phyloP scores from a whole-genome alignment of 495 filamentous ascomycete genomes.

The Venustampulla echinocandica region DNA sequence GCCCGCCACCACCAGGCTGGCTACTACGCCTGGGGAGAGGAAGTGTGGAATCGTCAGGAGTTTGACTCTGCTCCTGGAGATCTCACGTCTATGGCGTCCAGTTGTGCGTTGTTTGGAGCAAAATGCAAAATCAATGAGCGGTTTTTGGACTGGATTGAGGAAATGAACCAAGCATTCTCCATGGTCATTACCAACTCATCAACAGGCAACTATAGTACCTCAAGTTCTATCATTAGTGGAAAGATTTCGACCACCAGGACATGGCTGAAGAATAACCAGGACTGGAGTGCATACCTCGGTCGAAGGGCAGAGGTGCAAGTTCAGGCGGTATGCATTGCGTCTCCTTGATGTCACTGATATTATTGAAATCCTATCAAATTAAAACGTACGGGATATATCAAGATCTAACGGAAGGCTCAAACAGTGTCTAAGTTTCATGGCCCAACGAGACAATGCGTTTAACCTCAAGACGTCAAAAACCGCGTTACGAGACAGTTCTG shows the following conservation, averaged over 20 bases:
- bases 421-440: neutral
- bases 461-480: neutral
- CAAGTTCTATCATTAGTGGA: neutral
- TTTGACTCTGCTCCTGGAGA: neutral
- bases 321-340: neutral
- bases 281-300: neutral
- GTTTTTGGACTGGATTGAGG: neutral
- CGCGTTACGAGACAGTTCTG: neutral
- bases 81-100: neutral
- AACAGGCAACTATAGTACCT: too few species aligned
- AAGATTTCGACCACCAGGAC: neutral
- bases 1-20: too few species aligned
- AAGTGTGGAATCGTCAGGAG: too few species aligned
- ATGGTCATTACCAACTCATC: neutral
- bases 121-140: neutral
- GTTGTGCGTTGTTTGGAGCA: neutral
- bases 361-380: too few species aligned
- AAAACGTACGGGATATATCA: neutral
- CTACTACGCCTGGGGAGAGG: too few species aligned
- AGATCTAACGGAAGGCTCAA: neutral
- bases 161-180: neutral
- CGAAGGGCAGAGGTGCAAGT: neutral
- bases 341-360: too few species aligned
- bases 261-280: neutral
- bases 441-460: neutral